phyloP scores from a whole-genome alignment of 176 grass and related monocot species.

The Carex littledalei region DNA sequence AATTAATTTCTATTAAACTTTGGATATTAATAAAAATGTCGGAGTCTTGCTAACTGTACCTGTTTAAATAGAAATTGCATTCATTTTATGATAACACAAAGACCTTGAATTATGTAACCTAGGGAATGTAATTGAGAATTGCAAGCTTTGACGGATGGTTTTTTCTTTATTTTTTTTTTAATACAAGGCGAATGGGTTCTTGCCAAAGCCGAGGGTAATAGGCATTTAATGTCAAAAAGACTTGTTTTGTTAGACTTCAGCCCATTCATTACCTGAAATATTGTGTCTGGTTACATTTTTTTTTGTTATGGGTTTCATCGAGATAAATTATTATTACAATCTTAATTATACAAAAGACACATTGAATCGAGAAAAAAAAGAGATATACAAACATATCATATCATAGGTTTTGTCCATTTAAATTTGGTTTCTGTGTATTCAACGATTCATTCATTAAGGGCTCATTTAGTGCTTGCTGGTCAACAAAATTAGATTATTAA shows the following conservation, averaged over 20 bases:
- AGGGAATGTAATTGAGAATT: neutral
- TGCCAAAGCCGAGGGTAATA: neutral
- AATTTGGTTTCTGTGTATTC: neutral
- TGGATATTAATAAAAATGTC: too few relatives aligned
- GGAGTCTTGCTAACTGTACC: too few relatives aligned
- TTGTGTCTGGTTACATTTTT: neutral
- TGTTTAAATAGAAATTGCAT: neutral
- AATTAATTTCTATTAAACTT: too few relatives aligned
- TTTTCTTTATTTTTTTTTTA: too few relatives aligned
- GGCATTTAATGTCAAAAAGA: neutral
- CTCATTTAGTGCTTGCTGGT: neutral
- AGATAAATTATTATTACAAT: neutral
- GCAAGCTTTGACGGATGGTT: too few relatives aligned
- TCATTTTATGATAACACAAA: neutral
- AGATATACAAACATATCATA: neutral
- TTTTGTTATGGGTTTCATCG: neutral
- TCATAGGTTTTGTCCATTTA: neutral
- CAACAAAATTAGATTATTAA: neutral
- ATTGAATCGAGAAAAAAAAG: neutral
- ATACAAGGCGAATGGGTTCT: too few relatives aligned
- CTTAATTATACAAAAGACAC: neutral
- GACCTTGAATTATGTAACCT: neutral
- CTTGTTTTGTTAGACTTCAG: neutral
- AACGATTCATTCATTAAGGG: neutral
- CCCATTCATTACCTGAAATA: neutral